A percentile compares a stretch with the other conserved stretches of the same genome.
Conservation (phyloP, 306 rosid species). For the Abrus precatorius region DNA sequence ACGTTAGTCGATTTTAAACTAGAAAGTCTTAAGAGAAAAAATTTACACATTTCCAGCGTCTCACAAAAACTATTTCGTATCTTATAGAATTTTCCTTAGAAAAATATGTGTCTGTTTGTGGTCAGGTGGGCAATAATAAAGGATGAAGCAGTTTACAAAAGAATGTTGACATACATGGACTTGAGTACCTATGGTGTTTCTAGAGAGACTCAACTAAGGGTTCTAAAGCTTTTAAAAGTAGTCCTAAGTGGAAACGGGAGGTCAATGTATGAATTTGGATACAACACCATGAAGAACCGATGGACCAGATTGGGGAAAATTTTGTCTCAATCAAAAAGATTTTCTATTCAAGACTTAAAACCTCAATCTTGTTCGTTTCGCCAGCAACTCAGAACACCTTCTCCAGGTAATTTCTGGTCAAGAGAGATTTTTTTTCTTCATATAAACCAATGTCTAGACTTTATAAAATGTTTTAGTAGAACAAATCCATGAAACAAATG, state of each 20-base stretch:
- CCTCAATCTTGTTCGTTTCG: slow-evolving; percentile 54
- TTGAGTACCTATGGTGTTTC: slow-evolving; percentile 48
- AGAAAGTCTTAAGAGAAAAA: not conserved
- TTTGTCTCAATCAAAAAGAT: slow-evolving; percentile 48
- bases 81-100: not conserved
- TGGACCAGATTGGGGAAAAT: slow-evolving; percentile 51
- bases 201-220: slow-evolving; percentile 61
- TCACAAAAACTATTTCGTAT: not conserved
- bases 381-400: slow-evolving; percentile 46
- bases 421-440: not conserved
- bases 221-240: slow-evolving; percentile 56
- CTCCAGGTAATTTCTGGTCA: slow-evolving; percentile 54
- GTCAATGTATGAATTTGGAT: slow-evolving; percentile 53
- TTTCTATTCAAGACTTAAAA: slow-evolving; percentile 49
- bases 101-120: not conserved
- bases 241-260: slow-evolving; percentile 39
- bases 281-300: slow-evolving; percentile 45
- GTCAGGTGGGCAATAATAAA: slow-evolving; percentile 68
- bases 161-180: slow-evolving; percentile 48
- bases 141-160: slow-evolving; percentile 55
- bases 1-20: not conserved
- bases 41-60: not conserved
- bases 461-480: too few relatives aligned
- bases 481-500: too few relatives aligned
- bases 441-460: too few relatives aligned